These are phyloP conservation scores for Xerocomus brunneocitrinus DNA, from an alignment of 768 basidiomycete species.

Conservation along the genomic window DNA sequence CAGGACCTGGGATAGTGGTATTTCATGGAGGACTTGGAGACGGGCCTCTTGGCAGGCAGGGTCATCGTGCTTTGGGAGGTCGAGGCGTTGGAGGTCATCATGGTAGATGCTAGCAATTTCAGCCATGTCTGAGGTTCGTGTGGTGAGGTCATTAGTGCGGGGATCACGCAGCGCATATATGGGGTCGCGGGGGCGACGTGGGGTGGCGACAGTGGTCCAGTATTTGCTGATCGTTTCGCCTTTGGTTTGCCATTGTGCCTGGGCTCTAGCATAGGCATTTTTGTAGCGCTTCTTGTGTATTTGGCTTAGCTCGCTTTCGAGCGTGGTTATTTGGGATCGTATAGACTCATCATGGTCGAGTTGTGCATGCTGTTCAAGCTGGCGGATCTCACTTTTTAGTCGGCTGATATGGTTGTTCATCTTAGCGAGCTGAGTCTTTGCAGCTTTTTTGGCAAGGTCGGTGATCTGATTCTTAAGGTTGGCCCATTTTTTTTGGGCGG, in stretches of 20 bases:
- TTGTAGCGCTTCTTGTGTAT: not conserved
- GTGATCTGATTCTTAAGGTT: not conserved
- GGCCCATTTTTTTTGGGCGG: not conserved
- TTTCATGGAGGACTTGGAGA: not conserved
- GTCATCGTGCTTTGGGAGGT: too few species aligned
- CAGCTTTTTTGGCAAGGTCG: not conserved
- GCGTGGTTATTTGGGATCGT: not conserved
- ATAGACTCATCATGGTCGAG: too few species aligned
- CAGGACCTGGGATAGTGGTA: not conserved
- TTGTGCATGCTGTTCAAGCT: not conserved
- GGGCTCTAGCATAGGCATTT: not conserved
- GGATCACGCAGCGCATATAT: slow-evolving; percentile 14
- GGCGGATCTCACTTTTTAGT: not conserved
- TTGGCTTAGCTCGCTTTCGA: not conserved
- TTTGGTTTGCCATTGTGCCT: not conserved
- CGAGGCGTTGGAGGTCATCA: slow-evolving; percentile 18
- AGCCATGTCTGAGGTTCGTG: slow-evolving; percentile 28
- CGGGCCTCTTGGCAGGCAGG: too few species aligned
- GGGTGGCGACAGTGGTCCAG: slow-evolving; percentile 11
- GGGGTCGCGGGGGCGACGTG: slow-evolving; percentile 7
- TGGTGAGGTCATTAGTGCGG: fast-evolving
- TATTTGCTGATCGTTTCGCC: slow-evolving; percentile 11
- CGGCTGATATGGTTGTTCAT: not conserved
- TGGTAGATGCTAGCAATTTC: slow-evolving; percentile 17
- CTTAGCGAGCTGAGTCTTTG: not conserved